These are phyloP conservation scores for Umbelopsis sp. DNA, from an alignment of 192 early-diverging fungal genomes.

Conservation along the genomic window DNA sequence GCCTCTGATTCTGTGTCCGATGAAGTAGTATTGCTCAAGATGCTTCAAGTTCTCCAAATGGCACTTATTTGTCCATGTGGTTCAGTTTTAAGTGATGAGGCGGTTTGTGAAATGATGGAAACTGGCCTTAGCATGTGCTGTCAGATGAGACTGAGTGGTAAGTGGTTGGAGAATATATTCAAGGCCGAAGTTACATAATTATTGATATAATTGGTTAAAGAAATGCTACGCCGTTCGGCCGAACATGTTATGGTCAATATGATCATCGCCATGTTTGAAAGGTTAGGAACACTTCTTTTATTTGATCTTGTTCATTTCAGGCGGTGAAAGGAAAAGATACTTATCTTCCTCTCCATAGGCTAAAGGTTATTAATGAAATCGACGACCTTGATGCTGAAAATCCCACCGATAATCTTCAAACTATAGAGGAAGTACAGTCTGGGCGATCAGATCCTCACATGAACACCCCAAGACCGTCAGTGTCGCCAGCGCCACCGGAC, in stretches of 20 bases:
- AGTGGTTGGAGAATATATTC: background rate
- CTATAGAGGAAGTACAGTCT: background rate
- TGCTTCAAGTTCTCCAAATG: constrained; percentile 80
- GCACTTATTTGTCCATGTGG: constrained; percentile 76
- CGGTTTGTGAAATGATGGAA: constrained; percentile 97
- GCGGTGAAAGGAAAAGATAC: background rate
- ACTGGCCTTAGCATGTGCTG: constrained; percentile 97
- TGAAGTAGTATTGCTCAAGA: constrained; percentile 90
- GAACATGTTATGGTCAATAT: constrained; percentile 80
- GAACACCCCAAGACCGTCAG: constrained; percentile 28
- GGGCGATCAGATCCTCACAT: constrained; percentile 26
- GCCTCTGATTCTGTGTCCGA: constrained; percentile 91
- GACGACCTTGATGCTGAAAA: constrained; percentile 32
- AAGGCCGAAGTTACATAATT: background rate
- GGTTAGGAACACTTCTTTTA: constrained; percentile 37
- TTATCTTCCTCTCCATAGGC: constrained; percentile 12
- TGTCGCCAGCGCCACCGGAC: constrained; percentile 18
- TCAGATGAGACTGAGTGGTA: constrained; percentile 85
- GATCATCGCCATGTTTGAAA: constrained; percentile 75
- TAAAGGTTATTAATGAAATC: constrained; percentile 27
- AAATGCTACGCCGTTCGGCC: constrained; percentile 74
- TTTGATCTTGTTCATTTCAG: background rate
- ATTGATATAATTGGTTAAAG: constrained; percentile 34
- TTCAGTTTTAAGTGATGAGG: constrained; percentile 79
- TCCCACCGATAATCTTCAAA: background rate